phyloP scores from a whole-genome alignment of 306 rosid genomes.

The Macrotyloma uniflorum region DNA sequence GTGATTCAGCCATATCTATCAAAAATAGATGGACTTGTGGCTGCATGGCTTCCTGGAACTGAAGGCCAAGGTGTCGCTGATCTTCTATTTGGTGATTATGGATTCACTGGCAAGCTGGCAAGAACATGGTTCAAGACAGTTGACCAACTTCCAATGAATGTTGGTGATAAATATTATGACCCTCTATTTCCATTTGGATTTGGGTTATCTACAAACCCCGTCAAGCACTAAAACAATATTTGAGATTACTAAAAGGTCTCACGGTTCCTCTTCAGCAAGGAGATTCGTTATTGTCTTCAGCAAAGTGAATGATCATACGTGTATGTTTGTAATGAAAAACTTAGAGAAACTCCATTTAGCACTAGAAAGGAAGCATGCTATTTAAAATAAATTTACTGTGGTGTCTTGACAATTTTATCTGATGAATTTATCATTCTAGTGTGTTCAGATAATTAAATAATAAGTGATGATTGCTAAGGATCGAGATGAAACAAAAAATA shows the following conservation, averaged over 20 bases:
- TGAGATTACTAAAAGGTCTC: background rate
- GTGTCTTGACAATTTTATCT: background rate
- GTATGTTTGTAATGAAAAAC: background rate
- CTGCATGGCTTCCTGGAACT: constrained; percentile 96
- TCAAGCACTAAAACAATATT: constrained; percentile 14
- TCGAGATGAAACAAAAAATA: too few relatives aligned
- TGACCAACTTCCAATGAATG: constrained; percentile 85
- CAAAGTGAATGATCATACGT: background rate
- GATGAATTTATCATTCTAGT: background rate
- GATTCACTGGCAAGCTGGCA: constrained; percentile 83
- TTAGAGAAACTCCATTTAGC: background rate
- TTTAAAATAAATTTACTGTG: background rate
- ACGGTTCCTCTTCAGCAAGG: background rate
- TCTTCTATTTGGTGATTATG: constrained; percentile 70
- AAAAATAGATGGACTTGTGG: constrained; percentile 71
- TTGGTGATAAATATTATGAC: constrained; percentile 75
- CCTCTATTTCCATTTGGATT: constrained; percentile 80
- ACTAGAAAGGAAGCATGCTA: background rate
- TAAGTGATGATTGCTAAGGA: background rate
- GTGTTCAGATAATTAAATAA: background rate
- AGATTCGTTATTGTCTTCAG: background rate
- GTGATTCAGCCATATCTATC: constrained; percentile 71
- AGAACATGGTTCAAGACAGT: constrained; percentile 83
- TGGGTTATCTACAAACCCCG: constrained; percentile 68
- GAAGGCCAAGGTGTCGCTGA: constrained; percentile 93